Base-by-base conservation (phyloP, 495 filamentous ascomycete genomes). In the Aspergillus cristatus region DNA sequence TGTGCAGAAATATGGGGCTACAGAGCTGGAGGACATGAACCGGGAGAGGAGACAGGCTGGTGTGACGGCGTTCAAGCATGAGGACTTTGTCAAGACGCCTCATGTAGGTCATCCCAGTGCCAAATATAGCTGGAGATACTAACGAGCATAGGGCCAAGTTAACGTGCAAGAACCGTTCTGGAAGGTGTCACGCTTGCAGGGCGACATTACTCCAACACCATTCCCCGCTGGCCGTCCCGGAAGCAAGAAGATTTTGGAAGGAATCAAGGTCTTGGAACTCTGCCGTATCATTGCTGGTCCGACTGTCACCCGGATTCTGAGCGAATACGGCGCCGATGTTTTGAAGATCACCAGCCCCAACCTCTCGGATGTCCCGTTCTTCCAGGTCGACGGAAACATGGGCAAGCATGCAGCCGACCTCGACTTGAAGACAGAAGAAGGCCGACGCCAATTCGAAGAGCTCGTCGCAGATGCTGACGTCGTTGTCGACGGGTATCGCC, bases 341-440 rank as follows among this genome's bases (percentile, higher is more conserved):
- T 55, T 84, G 44, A 85, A 85, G 51, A 69, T 87, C 43, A 85
- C 82, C 12, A 79, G 75, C 17, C 74, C 78, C 0, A 62, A 68
- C 24, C 65, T 85, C 16, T 75, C 75, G 11, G 82, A 87, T 40
- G 82, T 87, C 7, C 81, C 82, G 0, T 84, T 85, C 64, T 87
- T 85, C 65, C 82, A 85, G 53, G 78, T 87, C 7, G 82, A 86
- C 45, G 79, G 79, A 30, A 86, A 88, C 56, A 75, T 79, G 49
- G 80, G 82, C 40, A 86, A 86, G 53, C 67, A 67, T 34, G 60
- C 69, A 14, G 60, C 67, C 6, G 65, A 71, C 34, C 58, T 86
- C 11, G 71, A 86, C 42, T 65, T 86, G 14, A 75, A 75, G 40
- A 62, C 51, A 40, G 49, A 64, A 1, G 55, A 61, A 22, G 78